Percentiles rank a stretch among this genome's conserved stretches.
phyloP scores from a whole-genome alignment of 2,329 filamentous ascomycete genomes.

The Ophiostoma montium region DNA sequence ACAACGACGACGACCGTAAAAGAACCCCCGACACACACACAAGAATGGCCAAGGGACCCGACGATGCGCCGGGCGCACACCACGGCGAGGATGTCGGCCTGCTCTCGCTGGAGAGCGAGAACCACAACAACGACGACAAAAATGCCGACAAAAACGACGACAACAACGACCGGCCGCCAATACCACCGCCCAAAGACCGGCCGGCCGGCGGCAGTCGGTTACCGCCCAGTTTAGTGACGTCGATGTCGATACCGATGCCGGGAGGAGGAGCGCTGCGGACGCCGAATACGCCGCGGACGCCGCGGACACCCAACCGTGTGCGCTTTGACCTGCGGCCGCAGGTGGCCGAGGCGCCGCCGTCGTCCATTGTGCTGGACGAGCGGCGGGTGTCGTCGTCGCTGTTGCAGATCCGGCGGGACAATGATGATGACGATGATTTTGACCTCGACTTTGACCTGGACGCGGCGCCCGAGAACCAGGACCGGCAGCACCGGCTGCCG shows the following conservation, averaged over 20 bases:
- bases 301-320: conserved; percentile 57
- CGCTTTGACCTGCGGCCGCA: conserved; percentile 48
- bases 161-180: background rate
- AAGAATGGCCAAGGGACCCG: background rate
- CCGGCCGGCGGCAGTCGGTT: conserved; percentile 1
- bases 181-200: conserved; percentile 2
- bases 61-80: no score
- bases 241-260: background rate
- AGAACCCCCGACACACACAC: background rate
- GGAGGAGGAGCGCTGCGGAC: background rate
- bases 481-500: conserved; percentile 46
- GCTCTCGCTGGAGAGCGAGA: background rate
- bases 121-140: background rate
- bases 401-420: conserved; percentile 6
- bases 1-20: background rate
- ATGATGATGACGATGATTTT: conserved; percentile 18
- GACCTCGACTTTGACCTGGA: conserved; percentile 20
- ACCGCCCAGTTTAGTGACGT: conserved; percentile 2
- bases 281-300: conserved; percentile 23
- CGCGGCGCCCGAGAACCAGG: conserved; percentile 20
- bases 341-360: background rate
- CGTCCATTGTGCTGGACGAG: background rate
- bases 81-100: background rate
- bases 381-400: no score
- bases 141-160: background rate